These are phyloP conservation scores for Backusella macrospora DNA, from an alignment of 192 early-diverging fungal species.

Conservation along the genomic window DNA sequence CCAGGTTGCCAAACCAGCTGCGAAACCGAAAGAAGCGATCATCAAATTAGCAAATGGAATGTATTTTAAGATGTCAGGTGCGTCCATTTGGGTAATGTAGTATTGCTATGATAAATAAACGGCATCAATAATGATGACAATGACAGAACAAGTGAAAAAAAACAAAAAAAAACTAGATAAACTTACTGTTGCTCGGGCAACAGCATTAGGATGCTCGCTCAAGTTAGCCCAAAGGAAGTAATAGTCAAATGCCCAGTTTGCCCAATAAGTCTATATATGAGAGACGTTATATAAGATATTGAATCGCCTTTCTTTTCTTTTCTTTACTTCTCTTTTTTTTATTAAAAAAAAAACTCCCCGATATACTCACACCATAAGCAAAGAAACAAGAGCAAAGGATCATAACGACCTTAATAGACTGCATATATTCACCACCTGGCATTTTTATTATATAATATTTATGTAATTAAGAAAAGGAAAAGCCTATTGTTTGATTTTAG, in stretches of 20 bases:
- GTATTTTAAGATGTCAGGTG: slow-evolving; percentile 33
- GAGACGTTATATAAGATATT: not conserved
- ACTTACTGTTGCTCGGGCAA: slow-evolving; percentile 33
- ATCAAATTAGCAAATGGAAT: slow-evolving; percentile 34
- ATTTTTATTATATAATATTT: slow-evolving; percentile 20
- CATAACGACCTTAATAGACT: slow-evolving; percentile 26
- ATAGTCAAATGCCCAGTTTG: slow-evolving; percentile 41
- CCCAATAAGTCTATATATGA: slow-evolving; percentile 30
- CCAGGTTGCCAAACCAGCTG: slow-evolving; percentile 35
- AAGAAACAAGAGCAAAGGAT: slow-evolving; percentile 40
- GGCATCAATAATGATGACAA: not conserved
- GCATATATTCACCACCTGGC: slow-evolving; percentile 15
- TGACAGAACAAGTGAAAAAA: not conserved
- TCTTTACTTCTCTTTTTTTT: not conserved
- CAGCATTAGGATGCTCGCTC: slow-evolving; percentile 31
- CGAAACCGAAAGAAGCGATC: slow-evolving; percentile 31
- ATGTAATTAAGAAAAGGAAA: not conserved
- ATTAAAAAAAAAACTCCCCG: not conserved
- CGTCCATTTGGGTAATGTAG: slow-evolving; percentile 26
- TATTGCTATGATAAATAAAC: slow-evolving; percentile 20
- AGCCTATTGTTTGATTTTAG: not conserved
- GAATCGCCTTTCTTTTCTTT: not conserved
- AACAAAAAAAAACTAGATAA: not conserved
- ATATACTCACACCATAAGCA: slow-evolving; percentile 34
- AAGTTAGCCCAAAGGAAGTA: slow-evolving; percentile 32